A percentile compares a stretch with the other conserved stretches of the same genome.
These are phyloP conservation scores for Andrographis paniculata DNA, from an alignment of 305 asterid genomes.

Conservation along the genomic window DNA sequence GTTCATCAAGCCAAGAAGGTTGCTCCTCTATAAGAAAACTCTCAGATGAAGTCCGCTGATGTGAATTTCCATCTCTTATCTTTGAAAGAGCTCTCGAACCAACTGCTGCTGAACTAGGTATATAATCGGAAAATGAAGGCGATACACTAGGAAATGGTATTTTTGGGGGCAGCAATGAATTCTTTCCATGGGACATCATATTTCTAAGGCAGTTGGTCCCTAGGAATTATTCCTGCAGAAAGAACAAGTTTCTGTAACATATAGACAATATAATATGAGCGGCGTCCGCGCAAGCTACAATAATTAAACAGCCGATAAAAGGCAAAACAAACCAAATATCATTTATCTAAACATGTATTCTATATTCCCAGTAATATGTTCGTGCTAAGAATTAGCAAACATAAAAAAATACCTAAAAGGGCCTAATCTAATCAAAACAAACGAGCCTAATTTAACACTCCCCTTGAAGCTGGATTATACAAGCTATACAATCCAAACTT, in stretches of 20 bases:
- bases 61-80: constrained; percentile 44
- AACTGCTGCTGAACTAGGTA: constrained; percentile 37
- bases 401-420: no score
- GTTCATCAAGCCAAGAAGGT: constrained; percentile 92
- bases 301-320: no score
- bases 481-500: no score
- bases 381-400: no score
- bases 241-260: constrained; percentile 30
- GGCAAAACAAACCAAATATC: no score
- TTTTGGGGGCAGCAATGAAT: constrained; percentile 55
- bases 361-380: no score
- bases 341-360: no score
- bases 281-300: no score
- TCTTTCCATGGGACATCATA: constrained; percentile 48
- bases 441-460: no score
- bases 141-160: constrained; percentile 53
- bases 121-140: constrained; percentile 41
- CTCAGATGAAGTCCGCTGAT: constrained; percentile 80
- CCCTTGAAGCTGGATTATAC: no score
- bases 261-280: constrained; percentile 10
- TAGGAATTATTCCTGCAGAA: constrained; percentile 45
- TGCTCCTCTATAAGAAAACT: constrained; percentile 68
- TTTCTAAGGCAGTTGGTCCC: constrained; percentile 47
- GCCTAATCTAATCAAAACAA: no score
- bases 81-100: constrained; percentile 44